Conservation (phyloP, 1,284 basidiomycete species). For the Mycena citricolor region DNA sequence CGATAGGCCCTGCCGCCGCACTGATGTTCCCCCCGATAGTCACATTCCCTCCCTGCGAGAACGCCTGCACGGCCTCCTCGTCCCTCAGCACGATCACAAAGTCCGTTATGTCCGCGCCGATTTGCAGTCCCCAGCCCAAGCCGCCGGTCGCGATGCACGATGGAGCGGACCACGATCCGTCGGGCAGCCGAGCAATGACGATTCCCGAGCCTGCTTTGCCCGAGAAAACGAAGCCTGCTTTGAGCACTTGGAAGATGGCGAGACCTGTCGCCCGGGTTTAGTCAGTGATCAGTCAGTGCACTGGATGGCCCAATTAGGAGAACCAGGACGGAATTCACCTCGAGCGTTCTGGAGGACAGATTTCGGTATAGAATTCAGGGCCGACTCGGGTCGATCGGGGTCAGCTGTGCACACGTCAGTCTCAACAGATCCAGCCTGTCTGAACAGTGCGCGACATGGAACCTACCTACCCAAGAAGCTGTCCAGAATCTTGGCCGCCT, state of each 20-base stretch:
- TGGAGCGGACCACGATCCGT: conserved; percentile 96
- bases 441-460: neutral
- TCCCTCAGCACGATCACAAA: conserved; percentile 95
- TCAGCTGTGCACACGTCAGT: conserved; percentile 59
- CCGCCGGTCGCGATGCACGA: conserved; percentile 96
- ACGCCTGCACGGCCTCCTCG: conserved; percentile 92
- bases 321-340: conserved; percentile 47
- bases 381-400: conserved; percentile 83
- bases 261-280: conserved; percentile 55
- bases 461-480: conserved; percentile 77
- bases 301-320: neutral
- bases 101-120: conserved; percentile 83
- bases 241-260: conserved; percentile 92
- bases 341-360: conserved; percentile 88
- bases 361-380: conserved; percentile 93
- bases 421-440: neutral
- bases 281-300: conserved; percentile 4
- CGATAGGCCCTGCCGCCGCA: conserved; percentile 88
- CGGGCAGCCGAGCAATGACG: conserved; percentile 90
- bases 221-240: conserved; percentile 93
- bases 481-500: conserved; percentile 86
- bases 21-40: conserved; percentile 89
- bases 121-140: conserved; percentile 93
- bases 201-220: conserved; percentile 94
- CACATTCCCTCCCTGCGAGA: conserved; percentile 92